A percentile compares a stretch with the other conserved stretches of the same genome.
Conservation (phyloP, 1,139 yeast genomes). For the Yarrowia galli region DNA sequence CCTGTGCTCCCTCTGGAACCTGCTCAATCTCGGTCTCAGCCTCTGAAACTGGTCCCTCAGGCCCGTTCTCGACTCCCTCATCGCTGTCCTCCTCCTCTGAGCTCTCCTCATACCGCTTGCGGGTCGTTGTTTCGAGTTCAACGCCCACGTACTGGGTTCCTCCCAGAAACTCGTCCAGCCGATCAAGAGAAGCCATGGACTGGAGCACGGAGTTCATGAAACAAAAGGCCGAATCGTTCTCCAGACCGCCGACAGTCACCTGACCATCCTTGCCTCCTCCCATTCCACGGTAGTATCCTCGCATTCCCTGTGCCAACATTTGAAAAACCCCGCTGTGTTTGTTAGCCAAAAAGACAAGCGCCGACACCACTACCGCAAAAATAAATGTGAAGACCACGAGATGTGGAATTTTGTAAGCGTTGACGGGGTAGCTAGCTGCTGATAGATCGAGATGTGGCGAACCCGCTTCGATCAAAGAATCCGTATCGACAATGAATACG, state of each 20-base stretch:
- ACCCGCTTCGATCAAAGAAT: slow-evolving; percentile 8
- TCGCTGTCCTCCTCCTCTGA: slow-evolving; percentile 17
- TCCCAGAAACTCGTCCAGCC: slow-evolving; percentile 63
- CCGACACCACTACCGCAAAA: slow-evolving; percentile 35
- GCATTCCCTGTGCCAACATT: slow-evolving; percentile 32
- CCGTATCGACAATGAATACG: slow-evolving; percentile 1
- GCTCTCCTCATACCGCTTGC: slow-evolving; percentile 17
- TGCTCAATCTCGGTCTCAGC: slow-evolving; percentile 14
- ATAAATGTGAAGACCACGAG: not conserved
- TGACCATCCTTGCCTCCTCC: slow-evolving; percentile 54
- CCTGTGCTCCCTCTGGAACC: not conserved
- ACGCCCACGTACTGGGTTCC: slow-evolving; percentile 25
- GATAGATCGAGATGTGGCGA: not conserved
- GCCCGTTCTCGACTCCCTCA: slow-evolving; percentile 8
- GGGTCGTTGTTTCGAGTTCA: slow-evolving; percentile 3
- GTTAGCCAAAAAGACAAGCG: slow-evolving; percentile 15
- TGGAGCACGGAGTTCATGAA: slow-evolving; percentile 92
- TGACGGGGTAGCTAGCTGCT: not conserved
- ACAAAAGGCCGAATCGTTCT: slow-evolving; percentile 91
- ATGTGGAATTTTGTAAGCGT: slow-evolving; percentile 26
- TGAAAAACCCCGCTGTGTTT: slow-evolving; percentile 24
- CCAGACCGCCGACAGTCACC: slow-evolving; percentile 71
- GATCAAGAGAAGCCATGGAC: slow-evolving; percentile 76
- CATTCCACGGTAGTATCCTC: slow-evolving; percentile 53
- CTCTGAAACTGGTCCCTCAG: slow-evolving; percentile 3